Evolutionary conservation across 768 basidiomycete species (phyloP).

Genomic region (Rhizopogon vesiculosus): DNA sequence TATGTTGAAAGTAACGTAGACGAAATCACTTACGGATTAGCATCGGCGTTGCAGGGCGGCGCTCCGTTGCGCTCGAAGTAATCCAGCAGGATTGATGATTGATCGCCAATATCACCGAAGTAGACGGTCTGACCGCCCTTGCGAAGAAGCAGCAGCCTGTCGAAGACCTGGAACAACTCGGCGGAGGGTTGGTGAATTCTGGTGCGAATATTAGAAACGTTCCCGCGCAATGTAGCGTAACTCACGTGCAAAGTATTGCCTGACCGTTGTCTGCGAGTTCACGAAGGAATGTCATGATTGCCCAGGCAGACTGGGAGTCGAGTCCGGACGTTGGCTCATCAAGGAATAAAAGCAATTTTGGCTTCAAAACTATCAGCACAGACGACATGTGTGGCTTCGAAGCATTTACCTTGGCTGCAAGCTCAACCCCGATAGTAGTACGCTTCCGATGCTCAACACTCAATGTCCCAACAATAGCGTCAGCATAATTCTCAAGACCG

Average conservation of each 20-base stretch:
- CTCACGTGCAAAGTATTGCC: conserved; percentile 53
- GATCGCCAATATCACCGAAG: conserved; percentile 43
- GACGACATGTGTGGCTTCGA: not conserved
- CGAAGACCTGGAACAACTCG: conserved; percentile 47
- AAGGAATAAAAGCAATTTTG: conserved; percentile 48
- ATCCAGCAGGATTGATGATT: conserved; percentile 14
- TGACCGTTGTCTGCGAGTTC: conserved; percentile 52
- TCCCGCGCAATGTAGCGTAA: not conserved
- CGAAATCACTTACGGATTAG: conserved; percentile 17
- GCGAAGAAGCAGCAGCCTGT: conserved; percentile 44
- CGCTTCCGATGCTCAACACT: conserved; percentile 48
- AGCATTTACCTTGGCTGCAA: conserved; percentile 45
- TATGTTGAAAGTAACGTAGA: not conserved
- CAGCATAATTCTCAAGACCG: conserved; percentile 54
- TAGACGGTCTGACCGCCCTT: conserved; percentile 64
- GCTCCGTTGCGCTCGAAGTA: conserved; percentile 24
- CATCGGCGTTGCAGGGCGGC: conserved; percentile 9
- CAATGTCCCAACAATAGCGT: conserved; percentile 60
- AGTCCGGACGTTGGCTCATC: conserved; percentile 60
- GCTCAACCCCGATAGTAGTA: conserved; percentile 56
- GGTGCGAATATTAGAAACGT: not conserved
- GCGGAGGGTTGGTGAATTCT: conserved; percentile 36
- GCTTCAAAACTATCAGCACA: conserved; percentile 11
- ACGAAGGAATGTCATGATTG: conserved; percentile 41
- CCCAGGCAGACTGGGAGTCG: conserved; percentile 49